Conservation (phyloP, 2,329 filamentous ascomycete genomes). For the Hypoxylon rubiginosum region DNA sequence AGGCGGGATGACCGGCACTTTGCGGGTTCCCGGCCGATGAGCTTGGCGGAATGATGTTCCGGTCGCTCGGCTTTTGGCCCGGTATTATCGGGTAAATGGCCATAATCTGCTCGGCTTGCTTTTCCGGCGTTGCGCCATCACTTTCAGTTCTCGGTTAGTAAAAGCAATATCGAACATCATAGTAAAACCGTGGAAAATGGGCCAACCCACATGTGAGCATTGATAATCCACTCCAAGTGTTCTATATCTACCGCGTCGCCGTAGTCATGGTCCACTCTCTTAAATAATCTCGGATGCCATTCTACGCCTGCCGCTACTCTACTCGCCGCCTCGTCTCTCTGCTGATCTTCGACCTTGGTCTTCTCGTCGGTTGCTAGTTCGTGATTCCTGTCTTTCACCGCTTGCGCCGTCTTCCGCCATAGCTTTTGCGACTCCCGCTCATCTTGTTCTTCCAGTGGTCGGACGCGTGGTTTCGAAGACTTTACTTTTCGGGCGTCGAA, state of each 20-base stretch:
- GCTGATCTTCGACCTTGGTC: conserved; percentile 93
- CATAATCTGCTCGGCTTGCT: conserved; percentile 85
- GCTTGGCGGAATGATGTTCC: conserved; percentile 69
- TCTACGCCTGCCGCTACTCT: conserved; percentile 83
- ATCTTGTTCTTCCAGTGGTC: conserved; percentile 87
- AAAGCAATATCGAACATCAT: background rate
- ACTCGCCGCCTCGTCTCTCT: conserved; percentile 87
- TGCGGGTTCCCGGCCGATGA: conserved; percentile 43
- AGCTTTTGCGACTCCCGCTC: conserved; percentile 91
- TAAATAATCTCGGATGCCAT: conserved; percentile 91
- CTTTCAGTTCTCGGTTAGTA: conserved; percentile 42
- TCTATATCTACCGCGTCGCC: conserved; percentile 84
- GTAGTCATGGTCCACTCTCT: conserved; percentile 77
- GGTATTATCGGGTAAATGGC: conserved; percentile 86
- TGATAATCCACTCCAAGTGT: conserved; percentile 94
- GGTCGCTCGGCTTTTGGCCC: conserved; percentile 74
- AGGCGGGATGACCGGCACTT: conserved; percentile 31
- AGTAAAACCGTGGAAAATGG: background rate
- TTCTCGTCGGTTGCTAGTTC: conserved; percentile 93
- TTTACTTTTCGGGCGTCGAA: conserved; percentile 88
- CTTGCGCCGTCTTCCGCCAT: conserved; percentile 85
- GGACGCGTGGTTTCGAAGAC: conserved; percentile 78
- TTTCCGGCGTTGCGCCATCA: conserved; percentile 74
- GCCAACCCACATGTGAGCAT: conserved; percentile 82
- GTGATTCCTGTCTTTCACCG: conserved; percentile 88